A percentile compares a stretch with the other conserved stretches of the same genome.
phyloP scores from a whole-genome alignment of 2,329 filamentous ascomycete species.

The Dryadomyces sulphureus region DNA sequence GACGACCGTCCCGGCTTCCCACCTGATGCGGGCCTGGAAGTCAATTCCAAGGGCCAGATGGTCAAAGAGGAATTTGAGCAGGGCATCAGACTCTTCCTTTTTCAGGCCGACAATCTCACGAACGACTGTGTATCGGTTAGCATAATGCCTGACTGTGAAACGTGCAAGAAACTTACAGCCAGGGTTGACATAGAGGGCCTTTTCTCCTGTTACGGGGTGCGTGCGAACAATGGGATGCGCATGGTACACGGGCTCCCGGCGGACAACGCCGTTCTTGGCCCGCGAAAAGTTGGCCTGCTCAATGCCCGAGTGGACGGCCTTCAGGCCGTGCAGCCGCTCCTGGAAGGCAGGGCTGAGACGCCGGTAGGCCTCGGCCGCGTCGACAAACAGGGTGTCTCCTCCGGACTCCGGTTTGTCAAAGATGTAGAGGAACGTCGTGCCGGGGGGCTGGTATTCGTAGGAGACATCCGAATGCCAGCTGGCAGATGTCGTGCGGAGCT shows the following conservation, averaged over 20 bases:
- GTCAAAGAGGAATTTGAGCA: conserved; percentile 65
- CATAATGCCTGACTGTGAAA: too few relatives aligned
- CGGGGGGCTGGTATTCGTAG: conserved; percentile 77
- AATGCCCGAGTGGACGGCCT: conserved; percentile 65
- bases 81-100: conserved; percentile 68
- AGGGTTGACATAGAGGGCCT: conserved; percentile 69
- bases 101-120: conserved; percentile 70
- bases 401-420: conserved; percentile 70
- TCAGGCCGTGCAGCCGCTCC: conserved; percentile 65
- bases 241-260: conserved; percentile 60
- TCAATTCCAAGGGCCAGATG: conserved; percentile 60
- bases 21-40: conserved; percentile 61
- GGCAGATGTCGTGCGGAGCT: conserved; percentile 58
- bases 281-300: conserved; percentile 68
- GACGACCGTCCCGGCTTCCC: conserved; percentile 67
- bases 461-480: conserved; percentile 85
- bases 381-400: conserved; percentile 73
- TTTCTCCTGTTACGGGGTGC: conserved; percentile 71
- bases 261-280: conserved; percentile 52
- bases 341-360: conserved; percentile 67
- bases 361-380: conserved; percentile 68
- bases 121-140: conserved; percentile 45
- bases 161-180: conserved; percentile 47
- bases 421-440: conserved; percentile 78
- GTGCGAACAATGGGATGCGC: conserved; percentile 69